These are phyloP conservation scores for Gardenia jasminoides DNA, from an alignment of 257 asterid genomes.

Conservation along the genomic window DNA sequence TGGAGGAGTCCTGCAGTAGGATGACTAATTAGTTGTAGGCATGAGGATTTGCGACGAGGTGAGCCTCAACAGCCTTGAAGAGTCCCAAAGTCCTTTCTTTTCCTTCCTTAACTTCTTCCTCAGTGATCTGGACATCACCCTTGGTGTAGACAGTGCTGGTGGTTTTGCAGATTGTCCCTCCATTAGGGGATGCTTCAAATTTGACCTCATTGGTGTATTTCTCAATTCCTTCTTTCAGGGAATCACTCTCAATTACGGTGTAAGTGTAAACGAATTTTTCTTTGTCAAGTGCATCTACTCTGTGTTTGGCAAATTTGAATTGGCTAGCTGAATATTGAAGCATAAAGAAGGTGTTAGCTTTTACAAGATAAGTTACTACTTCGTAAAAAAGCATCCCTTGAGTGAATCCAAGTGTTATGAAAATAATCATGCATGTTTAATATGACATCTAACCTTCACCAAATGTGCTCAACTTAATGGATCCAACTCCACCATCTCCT, in stretches of 20 bases:
- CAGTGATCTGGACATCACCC: slow-evolving; percentile 13
- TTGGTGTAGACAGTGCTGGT: slow-evolving; percentile 13
- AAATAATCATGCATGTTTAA: neutral
- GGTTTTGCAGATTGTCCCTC: slow-evolving; percentile 19
- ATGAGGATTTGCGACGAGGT: slow-evolving; percentile 21
- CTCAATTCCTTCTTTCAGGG: slow-evolving; percentile 17
- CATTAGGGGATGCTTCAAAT: slow-evolving; percentile 18
- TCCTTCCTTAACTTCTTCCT: slow-evolving; percentile 21
- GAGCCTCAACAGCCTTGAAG: slow-evolving; percentile 20
- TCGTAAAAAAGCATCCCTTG: too few species aligned
- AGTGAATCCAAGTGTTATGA: neutral
- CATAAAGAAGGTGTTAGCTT: neutral
- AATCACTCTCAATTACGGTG: slow-evolving; percentile 23
- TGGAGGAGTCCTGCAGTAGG: neutral
- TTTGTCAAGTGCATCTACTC: slow-evolving; percentile 16
- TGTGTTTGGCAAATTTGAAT: slow-evolving; percentile 19
- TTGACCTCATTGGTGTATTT: slow-evolving; percentile 10
- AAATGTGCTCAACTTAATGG: slow-evolving; percentile 44
- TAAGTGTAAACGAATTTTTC: slow-evolving; percentile 17
- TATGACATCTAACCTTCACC: slow-evolving; percentile 28
- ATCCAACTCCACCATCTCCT: slow-evolving; percentile 30
- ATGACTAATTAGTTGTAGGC: slow-evolving; percentile 6
- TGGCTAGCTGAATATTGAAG: slow-evolving; percentile 8
- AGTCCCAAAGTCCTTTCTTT: slow-evolving; percentile 3
- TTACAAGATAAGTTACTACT: too few species aligned